phyloP scores from a whole-genome alignment of 75 land plant genomes.

The Cupressus sempervirens region DNA sequence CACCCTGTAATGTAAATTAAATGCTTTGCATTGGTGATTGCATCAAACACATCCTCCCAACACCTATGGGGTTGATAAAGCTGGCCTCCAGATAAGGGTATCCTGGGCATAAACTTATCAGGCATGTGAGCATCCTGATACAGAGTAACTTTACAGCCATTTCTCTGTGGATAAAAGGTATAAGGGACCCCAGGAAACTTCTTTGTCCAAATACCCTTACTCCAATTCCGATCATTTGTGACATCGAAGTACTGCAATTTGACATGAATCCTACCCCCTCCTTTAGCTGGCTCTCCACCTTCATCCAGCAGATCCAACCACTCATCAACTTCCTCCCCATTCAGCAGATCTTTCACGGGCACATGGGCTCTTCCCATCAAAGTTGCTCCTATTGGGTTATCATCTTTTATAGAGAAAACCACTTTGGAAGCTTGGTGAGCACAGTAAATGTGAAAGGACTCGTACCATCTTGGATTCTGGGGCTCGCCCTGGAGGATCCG shows the following conservation, averaged over 20 bases:
- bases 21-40: conserved; percentile 68
- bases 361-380: conserved; percentile 79
- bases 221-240: conserved; percentile 49
- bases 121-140: conserved; percentile 89
- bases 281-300: conserved; percentile 27
- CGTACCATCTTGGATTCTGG: conserved; percentile 71
- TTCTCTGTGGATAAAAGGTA: conserved; percentile 74
- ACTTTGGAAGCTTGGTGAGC: conserved; percentile 62
- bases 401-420: conserved; percentile 65
- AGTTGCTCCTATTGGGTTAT: conserved; percentile 64
- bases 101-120: conserved; percentile 65
- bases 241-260: conserved; percentile 54
- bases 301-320: conserved; percentile 55
- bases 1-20: conserved; percentile 87
- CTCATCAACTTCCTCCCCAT: conserved; percentile 43
- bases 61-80: conserved; percentile 65
- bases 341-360: conserved; percentile 55
- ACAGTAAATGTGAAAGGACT: conserved; percentile 87
- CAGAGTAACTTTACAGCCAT: conserved; percentile 76
- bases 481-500: conserved; percentile 52
- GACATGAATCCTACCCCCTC: conserved; percentile 51
- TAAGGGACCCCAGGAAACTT: conserved; percentile 69
- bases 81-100: conserved; percentile 53
- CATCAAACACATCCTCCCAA: conserved; percentile 90
- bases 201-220: conserved; percentile 42